Percentiles rank a stretch among this genome's conserved stretches.
These are phyloP conservation scores for Xylaria sp. DNA, from an alignment of 2,329 filamentous ascomycete species.

Conservation along the genomic window DNA sequence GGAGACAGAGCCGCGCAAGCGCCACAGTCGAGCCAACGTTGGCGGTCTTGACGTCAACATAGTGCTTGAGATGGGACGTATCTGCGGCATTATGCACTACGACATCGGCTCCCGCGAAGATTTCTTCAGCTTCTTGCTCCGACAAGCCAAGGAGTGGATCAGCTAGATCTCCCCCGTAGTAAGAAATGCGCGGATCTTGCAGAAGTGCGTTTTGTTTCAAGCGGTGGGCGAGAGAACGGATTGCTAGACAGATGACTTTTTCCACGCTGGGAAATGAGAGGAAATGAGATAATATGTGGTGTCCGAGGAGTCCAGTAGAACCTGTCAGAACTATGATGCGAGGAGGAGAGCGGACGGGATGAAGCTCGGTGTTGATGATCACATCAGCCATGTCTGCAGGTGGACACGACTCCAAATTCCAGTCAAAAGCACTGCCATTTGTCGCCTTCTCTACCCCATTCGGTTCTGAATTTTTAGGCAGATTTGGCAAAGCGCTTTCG, in stretches of 20 bases:
- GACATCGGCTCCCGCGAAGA: slow-evolving; percentile 17
- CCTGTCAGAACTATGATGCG: slow-evolving; percentile 24
- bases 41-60: not conserved
- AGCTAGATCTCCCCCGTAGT: not conserved
- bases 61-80: slow-evolving; percentile 24
- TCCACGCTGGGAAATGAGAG: not conserved
- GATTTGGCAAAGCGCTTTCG: not conserved
- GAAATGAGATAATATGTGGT: slow-evolving; percentile 14
- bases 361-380: not conserved
- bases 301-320: slow-evolving; percentile 15
- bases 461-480: not conserved
- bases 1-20: not conserved
- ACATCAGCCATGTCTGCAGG: not conserved
- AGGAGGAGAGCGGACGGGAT: slow-evolving; percentile 8
- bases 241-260: not conserved
- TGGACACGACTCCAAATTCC: not conserved
- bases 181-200: not conserved
- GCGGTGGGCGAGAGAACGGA: not conserved
- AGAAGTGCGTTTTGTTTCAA: not conserved
- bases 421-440: not conserved
- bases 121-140: not conserved
- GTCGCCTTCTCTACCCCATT: not conserved
- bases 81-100: slow-evolving; percentile 24
- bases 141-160: not conserved
- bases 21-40: slow-evolving; percentile 3